Evolutionary conservation across 192 early-diverging fungal genomes (phyloP), one percentile per base, ranked within the genome.

Genomic region (Phlyctochytrium bullatum): DNA sequence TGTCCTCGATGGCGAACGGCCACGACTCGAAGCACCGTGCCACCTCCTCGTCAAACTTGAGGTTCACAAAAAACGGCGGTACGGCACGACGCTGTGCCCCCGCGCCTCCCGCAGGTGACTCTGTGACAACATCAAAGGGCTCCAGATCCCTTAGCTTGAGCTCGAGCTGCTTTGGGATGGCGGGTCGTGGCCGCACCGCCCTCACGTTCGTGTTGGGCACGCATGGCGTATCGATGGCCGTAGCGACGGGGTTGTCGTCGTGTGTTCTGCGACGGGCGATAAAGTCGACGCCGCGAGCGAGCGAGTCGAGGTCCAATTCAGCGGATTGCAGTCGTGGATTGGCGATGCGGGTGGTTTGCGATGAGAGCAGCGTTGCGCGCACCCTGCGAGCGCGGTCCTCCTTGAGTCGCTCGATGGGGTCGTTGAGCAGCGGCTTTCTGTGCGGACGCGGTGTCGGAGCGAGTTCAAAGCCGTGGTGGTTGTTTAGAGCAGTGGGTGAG

Each of bases 191-290:
- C 40, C 40, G 6, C 20, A 47, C 10, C 20, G 40, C 40, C 40
- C 40, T 6, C 10, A 67, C 61, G 27, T 40, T 60, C 17, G 67
- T 69, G 27, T 69, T 69, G 24, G 67, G 64, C 12, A 78, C 34
- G 36, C 40, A 76, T 0, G 78, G 74, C 31, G 67, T 61, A 52
- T 76, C 78, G 3, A 80, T 80, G 20, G 78, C 78, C 12, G 78
- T 71, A 1, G 78, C 78, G 29, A 80, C 40, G 40, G 40, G 10
- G 20, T 47, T 47, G 10, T 47, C 40, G 40, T 47, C 10, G 40
- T 6, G 40, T n/a, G n/a, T n/a, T n/a, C n/a, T n/a, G 10, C 40
- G 6, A 6, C 6, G 6, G 40, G 40, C 6, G 20, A 47, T 47
- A 20, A 47, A 47, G 6, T 47, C 40, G 10, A 47, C 40, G 40